Evolutionary conservation across 108 stramenopile genomes (phyloP), one percentile per base, ranked within the genome.

Genomic region (Craspedostauros australis): DNA sequence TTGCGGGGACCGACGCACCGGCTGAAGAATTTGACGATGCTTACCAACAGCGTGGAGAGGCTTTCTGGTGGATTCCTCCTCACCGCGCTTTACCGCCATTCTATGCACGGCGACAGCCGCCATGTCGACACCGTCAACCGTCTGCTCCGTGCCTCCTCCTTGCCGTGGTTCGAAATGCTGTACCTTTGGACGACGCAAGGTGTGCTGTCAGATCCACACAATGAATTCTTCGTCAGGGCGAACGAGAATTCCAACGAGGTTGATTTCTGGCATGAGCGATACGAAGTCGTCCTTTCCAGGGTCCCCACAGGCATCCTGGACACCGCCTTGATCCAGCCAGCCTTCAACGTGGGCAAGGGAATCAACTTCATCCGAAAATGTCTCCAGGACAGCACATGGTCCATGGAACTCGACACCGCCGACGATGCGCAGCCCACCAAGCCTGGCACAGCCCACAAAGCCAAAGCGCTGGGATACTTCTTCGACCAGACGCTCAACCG

Each of bases 331-430:
- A 92, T 92, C 7, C 39, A 57, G 18, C 79, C 76, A 22, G 79
- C 89, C 3, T 84, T 95, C 11, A 73, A 73, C 14, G 78, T 95
- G 6, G 97, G 97, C 12, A 94, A 95, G 64, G 89, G 91, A 16
- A 94, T 98, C 49, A 98, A 96, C 63, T 98, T 96, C 39, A 80
- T 98, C 51, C 79, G 94, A 14, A 48, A 57, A 21, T 91, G 86
- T 76, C 60, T 91, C n/a, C 29, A 64, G 48, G 85, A 91, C 52
- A 57, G 53, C 18, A 75, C 74, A 31, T 88, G 87, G 87, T 73
- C 74, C 20, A 64, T 89, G 40, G 29, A 63, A 14, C n/a, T 68
- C 0, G 38, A 48, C 30, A 20, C 31, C 20, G 68, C 42, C 51
- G 23, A 41, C 50, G 62, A 56, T 65, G 39, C 11, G 48, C 56